phyloP scores from a whole-genome alignment of 2,329 filamentous ascomycete species.

The Microcyclosporella mali region DNA sequence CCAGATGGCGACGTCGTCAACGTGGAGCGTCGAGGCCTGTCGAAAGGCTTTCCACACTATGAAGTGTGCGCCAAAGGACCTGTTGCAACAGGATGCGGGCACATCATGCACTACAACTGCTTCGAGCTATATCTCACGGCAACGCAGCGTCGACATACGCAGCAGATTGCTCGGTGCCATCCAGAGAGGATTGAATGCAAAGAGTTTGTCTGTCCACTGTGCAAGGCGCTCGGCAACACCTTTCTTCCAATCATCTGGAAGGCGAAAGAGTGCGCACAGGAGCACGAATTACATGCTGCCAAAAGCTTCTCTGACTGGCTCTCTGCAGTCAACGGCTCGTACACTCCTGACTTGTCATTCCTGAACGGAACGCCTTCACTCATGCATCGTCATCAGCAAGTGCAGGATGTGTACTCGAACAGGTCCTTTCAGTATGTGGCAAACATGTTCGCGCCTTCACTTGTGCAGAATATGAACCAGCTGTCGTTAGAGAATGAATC shows the following conservation, averaged over 20 bases:
- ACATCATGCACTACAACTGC: slow-evolving; percentile 97
- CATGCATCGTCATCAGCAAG: slow-evolving; percentile 28
- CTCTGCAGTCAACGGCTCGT: slow-evolving; percentile 42
- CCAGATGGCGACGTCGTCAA: slow-evolving; percentile 64
- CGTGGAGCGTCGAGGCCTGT: slow-evolving; percentile 73
- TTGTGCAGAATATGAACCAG: slow-evolving; percentile 27
- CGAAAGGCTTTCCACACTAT: slow-evolving; percentile 75
- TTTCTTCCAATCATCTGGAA: slow-evolving; percentile 97
- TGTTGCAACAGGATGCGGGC: slow-evolving; percentile 84
- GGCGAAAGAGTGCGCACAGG: slow-evolving; percentile 74
- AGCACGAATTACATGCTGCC: slow-evolving; percentile 51
- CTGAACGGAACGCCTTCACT: slow-evolving; percentile 31
- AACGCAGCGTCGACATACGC: slow-evolving; percentile 73
- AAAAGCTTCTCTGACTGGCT: slow-evolving; percentile 64
- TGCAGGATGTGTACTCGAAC: slow-evolving; percentile 21
- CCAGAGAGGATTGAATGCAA: slow-evolving; percentile 72
- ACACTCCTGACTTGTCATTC: slow-evolving; percentile 45
- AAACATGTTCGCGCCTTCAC: slow-evolving; percentile 24
- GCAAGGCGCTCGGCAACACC: slow-evolving; percentile 90
- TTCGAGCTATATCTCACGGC: slow-evolving; percentile 89
- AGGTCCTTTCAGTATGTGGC: slow-evolving; percentile 24
- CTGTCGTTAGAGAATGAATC: slow-evolving; percentile 21
- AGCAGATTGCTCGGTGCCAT: slow-evolving; percentile 91
- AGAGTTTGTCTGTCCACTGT: slow-evolving; percentile 93
- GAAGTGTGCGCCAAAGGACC: slow-evolving; percentile 59